Conservation (phyloP, 768 basidiomycete species). For the Boletus subcaerulescens region DNA sequence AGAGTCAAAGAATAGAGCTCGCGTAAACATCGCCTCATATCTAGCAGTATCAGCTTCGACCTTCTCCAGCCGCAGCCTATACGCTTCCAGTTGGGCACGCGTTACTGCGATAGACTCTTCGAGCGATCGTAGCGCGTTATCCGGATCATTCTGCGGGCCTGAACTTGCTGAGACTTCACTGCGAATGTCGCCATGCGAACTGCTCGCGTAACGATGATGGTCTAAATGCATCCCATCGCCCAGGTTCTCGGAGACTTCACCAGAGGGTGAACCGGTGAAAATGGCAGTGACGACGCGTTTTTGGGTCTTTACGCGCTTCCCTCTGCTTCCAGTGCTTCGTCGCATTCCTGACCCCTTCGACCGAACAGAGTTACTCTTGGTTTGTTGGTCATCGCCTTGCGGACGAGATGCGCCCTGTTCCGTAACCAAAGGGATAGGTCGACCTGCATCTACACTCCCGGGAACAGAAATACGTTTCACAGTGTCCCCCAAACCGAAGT, state of each 20-base stretch:
- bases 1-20: background rate
- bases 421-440: background rate
- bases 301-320: slow-evolving; percentile 7
- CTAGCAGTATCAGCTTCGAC: slow-evolving; percentile 23
- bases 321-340: slow-evolving; percentile 6
- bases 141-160: slow-evolving; percentile 1
- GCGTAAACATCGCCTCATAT: slow-evolving; percentile 9
- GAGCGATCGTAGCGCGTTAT: slow-evolving; percentile 13
- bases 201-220: background rate
- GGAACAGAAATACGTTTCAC: slow-evolving; percentile 26
- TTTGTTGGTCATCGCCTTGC: background rate
- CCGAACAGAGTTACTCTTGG: background rate
- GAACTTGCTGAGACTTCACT: background rate
- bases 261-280: slow-evolving; percentile 20
- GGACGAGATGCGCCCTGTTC: background rate
- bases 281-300: slow-evolving; percentile 31
- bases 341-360: background rate
- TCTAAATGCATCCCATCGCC: background rate
- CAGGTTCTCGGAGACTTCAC: background rate
- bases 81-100: slow-evolving; percentile 23
- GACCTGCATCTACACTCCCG: background rate
- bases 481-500: slow-evolving; percentile 28
- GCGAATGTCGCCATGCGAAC: background rate
- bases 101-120: slow-evolving; percentile 25
- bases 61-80: slow-evolving; percentile 26